Evolutionary conservation across 225 moss, liverwort and hornwort species (phyloP), one percentile per base, ranked within the genome.

Genomic region (Polytrichum formosum): DNA sequence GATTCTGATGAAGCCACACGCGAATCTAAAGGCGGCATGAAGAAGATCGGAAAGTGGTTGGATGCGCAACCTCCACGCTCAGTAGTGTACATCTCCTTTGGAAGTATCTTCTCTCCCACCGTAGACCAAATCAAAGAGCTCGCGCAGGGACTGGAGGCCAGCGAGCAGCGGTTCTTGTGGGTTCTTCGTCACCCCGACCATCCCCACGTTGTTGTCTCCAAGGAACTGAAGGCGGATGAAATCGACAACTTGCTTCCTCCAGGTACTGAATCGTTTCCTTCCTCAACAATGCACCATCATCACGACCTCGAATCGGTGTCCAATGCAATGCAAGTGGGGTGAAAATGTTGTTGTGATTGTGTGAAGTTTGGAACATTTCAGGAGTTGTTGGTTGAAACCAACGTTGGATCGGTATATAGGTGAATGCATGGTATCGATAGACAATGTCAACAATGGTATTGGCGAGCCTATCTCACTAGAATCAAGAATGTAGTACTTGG

Each of bases 91-190:
- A 17, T 80, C 7, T 5, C 80, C 0, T 80, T 74, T 68, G 80
- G 83, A 28, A 80, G 68, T 23, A 27, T 80, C 21, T 66, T 9
- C 68, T 55, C 53, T 18, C 77, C 61, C 21, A 7, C 18, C 20
- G 54, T 59, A 6, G 61, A 72, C 13, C 65, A 83, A 72, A 20
- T 74, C 17, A 28, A 30, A 19, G 83, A 83, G 68, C 54, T 77
- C 0, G 83, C 83, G 26, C 70, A 74, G 27, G 83, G 61, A 29
- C 54, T 83, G 62, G 80, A 83, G 65, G 65, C 65, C 29, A 80
- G 83, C n/a, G 74, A 68, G 2, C 74, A 80, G 16, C 77, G 74
- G 4, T 77, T 80, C n/a, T 9, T 83, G 8, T 83, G 80, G 80
- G 46, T 80, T 9, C 70, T 83, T n/a, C 80, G 83, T 8, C 72